Evolutionary conservation across 768 basidiomycete genomes (phyloP), one percentile per base, ranked within the genome.

Genomic region (Suillus placidus): DNA sequence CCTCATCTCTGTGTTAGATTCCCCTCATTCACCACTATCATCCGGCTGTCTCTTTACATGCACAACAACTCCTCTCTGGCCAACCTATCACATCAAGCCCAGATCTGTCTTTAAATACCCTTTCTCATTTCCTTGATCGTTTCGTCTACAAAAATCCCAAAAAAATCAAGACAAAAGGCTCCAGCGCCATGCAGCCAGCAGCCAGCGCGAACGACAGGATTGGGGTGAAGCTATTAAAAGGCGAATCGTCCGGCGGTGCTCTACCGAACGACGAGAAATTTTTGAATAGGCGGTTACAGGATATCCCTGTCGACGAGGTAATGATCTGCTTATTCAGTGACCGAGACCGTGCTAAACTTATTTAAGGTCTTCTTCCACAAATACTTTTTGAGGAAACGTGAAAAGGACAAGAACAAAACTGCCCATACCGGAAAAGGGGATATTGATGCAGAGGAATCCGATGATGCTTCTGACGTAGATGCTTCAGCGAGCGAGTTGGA

Each of bases 131-230:
- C 86, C 85, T 99, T 47, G 97, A 99, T 74, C 88, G 96, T 3
- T 98, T 99, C 79, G 93, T 98, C 51, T 98, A 94, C 82, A 94
- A 95, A 77, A 98, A 99, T 75, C 90, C 95, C 1, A 99, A 98
- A 80, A 89, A 90, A 71, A 68, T 78, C 2, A 83, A 81, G 64
- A 80, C 85, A 9, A 90, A 88, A 73, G 96, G 95, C n/a, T 83
- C 87, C 0, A 93, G 91, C 67, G 92, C 93, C 63, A 99, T 99
- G 97, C 97, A 99, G 79, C 95, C 95, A n/a, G 88, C 89, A 1
- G 91, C 91, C 7, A 84, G 84, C 57, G 83, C 81, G 1, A 69
- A 84, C n/a, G 90, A 89, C 64, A 81, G 84, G 14, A 79, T 79
- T 2, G 87, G 92, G 3, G 88, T 94, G 47, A 93, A 91, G 78